phyloP scores from a whole-genome alignment of 257 asterid genomes.

The Scutellaria minor region DNA sequence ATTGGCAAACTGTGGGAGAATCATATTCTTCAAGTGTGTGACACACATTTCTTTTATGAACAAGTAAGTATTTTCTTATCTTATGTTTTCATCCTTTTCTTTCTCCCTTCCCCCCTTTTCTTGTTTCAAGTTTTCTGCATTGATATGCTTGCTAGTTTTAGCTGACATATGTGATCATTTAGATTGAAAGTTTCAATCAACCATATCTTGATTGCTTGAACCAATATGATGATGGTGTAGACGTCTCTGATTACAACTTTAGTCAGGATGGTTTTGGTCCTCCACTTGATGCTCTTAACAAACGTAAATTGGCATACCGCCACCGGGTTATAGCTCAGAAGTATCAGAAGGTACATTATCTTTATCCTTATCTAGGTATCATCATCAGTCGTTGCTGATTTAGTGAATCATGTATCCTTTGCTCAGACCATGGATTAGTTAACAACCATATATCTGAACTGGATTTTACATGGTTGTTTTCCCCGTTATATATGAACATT shows the following conservation, averaged over 20 bases:
- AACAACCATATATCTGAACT: slow-evolving; percentile 3
- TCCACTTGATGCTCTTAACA: slow-evolving; percentile 64
- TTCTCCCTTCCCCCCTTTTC: background rate
- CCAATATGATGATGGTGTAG: slow-evolving; percentile 70
- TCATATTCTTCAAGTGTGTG: slow-evolving; percentile 82
- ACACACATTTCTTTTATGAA: slow-evolving; percentile 82
- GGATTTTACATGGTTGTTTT: slow-evolving; percentile 8
- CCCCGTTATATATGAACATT: background rate
- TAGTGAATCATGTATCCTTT: background rate
- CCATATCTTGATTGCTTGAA: slow-evolving; percentile 74
- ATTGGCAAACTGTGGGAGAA: slow-evolving; percentile 87
- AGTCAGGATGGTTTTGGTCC: slow-evolving; percentile 66
- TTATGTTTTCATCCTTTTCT: background rate
- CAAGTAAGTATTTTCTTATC: slow-evolving; percentile 50
- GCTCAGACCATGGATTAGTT: background rate
- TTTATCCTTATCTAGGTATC: slow-evolving; percentile 25
- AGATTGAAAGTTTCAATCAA: slow-evolving; percentile 83
- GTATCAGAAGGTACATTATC: slow-evolving; percentile 68
- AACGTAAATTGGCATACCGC: slow-evolving; percentile 80
- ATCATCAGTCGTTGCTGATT: background rate
- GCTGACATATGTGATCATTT: slow-evolving; percentile 35
- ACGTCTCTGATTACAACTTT: slow-evolving; percentile 78
- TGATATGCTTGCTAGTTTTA: slow-evolving; percentile 25
- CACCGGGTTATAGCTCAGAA: slow-evolving; percentile 69
- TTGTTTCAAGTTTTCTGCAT: background rate